Percentiles rank a stretch among this genome's conserved stretches.
These are phyloP conservation scores for Kwoniella sp. DNA, from an alignment of 768 basidiomycete species.

Conservation along the genomic window DNA sequence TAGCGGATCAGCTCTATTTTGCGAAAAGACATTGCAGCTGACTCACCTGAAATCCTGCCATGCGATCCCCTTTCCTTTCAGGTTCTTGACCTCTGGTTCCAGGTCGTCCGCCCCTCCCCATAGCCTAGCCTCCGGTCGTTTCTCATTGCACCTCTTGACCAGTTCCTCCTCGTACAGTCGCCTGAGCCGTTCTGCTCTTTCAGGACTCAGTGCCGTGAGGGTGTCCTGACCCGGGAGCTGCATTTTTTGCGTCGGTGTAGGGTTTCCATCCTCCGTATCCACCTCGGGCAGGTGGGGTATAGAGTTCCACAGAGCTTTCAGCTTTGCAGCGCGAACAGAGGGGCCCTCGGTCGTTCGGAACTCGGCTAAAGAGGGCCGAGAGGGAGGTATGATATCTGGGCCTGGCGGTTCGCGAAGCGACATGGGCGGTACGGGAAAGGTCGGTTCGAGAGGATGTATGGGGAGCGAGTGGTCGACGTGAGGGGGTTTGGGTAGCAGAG, in stretches of 20 bases:
- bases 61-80: slow-evolving; percentile 44
- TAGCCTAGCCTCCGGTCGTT: slow-evolving; percentile 43
- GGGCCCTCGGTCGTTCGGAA: slow-evolving; percentile 47
- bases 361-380: slow-evolving; percentile 41
- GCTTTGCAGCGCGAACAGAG: slow-evolving; percentile 36
- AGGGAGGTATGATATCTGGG: slow-evolving; percentile 32
- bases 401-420: slow-evolving; percentile 42
- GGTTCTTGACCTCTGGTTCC: slow-evolving; percentile 34
- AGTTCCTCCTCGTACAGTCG: slow-evolving; percentile 75
- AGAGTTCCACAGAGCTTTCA: slow-evolving; percentile 45
- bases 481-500: slow-evolving; percentile 12
- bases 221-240: slow-evolving; percentile 46
- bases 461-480: slow-evolving; percentile 15
- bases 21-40: slow-evolving; percentile 14
- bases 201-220: slow-evolving; percentile 52
- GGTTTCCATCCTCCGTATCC: background rate
- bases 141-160: slow-evolving; percentile 51
- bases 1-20: slow-evolving; percentile 42
- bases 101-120: slow-evolving; percentile 48
- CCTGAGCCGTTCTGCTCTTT: slow-evolving; percentile 62
- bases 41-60: slow-evolving; percentile 50
- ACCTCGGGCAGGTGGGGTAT: slow-evolving; percentile 36
- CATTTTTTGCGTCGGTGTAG: slow-evolving; percentile 35
- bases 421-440: slow-evolving; percentile 16
- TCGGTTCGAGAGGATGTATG: slow-evolving; percentile 23